These are phyloP conservation scores for Erucastrum elatum DNA, from an alignment of 345 rosid genomes.

Conservation along the genomic window DNA sequence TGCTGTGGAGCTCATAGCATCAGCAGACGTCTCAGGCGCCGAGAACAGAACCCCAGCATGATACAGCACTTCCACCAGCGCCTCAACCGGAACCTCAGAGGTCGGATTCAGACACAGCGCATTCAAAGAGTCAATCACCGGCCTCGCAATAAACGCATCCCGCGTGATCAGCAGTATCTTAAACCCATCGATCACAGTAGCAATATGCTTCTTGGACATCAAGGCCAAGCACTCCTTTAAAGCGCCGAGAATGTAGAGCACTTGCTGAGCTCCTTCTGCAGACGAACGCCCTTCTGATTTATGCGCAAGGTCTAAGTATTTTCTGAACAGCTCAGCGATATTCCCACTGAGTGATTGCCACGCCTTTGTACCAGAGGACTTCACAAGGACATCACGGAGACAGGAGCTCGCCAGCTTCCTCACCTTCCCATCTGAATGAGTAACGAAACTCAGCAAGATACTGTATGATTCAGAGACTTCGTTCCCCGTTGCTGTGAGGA, in stretches of 20 bases:
- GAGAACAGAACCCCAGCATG: slow-evolving; percentile 55
- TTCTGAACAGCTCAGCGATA: slow-evolving; percentile 57
- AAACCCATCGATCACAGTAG: slow-evolving; percentile 58
- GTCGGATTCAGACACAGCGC: slow-evolving; percentile 55
- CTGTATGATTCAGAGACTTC: slow-evolving; percentile 52
- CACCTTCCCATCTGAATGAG: slow-evolving; percentile 71
- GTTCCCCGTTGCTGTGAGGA: slow-evolving; percentile 51
- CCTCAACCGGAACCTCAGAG: slow-evolving; percentile 64
- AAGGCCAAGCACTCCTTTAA: slow-evolving; percentile 78
- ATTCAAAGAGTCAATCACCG: slow-evolving; percentile 69
- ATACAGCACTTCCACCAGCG: slow-evolving; percentile 62
- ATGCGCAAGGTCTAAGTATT: slow-evolving; percentile 67
- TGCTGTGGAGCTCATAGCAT: slow-evolving; percentile 68
- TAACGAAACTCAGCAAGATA: slow-evolving; percentile 45
- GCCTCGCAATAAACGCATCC: slow-evolving; percentile 66
- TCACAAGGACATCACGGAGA: slow-evolving; percentile 58
- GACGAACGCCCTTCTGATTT: slow-evolving; percentile 51
- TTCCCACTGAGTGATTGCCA: slow-evolving; percentile 67
- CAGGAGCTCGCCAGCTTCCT: slow-evolving; percentile 68
- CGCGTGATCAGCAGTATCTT: slow-evolving; percentile 63
- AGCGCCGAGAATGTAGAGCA: slow-evolving; percentile 62
- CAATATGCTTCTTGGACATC: slow-evolving; percentile 58
- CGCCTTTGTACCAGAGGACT: slow-evolving; percentile 55
- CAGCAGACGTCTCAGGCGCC: slow-evolving; percentile 63
- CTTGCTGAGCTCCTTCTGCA: slow-evolving; percentile 82